Conservation (phyloP, 2,329 filamentous ascomycete species). For the Colletotrichum sp. region DNA sequence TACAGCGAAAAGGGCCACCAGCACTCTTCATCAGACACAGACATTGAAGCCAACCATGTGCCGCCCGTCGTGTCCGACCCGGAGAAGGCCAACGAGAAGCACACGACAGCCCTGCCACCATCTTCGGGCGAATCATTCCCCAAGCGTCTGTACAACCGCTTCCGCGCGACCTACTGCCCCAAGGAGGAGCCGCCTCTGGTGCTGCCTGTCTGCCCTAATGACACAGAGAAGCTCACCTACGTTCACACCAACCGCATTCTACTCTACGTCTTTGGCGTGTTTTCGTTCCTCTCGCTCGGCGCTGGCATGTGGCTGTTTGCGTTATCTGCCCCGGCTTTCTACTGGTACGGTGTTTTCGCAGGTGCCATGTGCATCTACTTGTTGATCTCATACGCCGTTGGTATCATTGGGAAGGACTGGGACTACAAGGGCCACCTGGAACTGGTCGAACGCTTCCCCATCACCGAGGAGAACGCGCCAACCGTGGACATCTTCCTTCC, state of each 20-base stretch:
- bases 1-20: conserved; percentile 13
- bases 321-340: conserved; percentile 35
- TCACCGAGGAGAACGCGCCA: conserved; percentile 36
- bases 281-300: conserved; percentile 42
- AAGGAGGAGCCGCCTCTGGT: conserved; percentile 34
- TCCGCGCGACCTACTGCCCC: conserved; percentile 36
- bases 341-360: conserved; percentile 42
- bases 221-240: conserved; percentile 42
- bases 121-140: conserved; percentile 14
- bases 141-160: conserved; percentile 26
- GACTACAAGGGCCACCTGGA: conserved; percentile 37
- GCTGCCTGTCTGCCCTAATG: conserved; percentile 38
- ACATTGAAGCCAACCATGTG: conserved; percentile 8
- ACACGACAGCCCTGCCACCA: conserved; percentile 3
- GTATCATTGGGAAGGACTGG: conserved; percentile 41
- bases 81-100: conserved; percentile 16
- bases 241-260: conserved; percentile 41
- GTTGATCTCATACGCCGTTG: conserved; percentile 43
- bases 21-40: conserved; percentile 9
- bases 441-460: conserved; percentile 31
- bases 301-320: conserved; percentile 47
- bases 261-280: conserved; percentile 42
- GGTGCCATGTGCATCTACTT: conserved; percentile 43
- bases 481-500: conserved; percentile 45
- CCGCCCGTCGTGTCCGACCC: conserved; percentile 8